phyloP scores from a whole-genome alignment of 768 basidiomycete species.

The Termitomyces sp. region DNA sequence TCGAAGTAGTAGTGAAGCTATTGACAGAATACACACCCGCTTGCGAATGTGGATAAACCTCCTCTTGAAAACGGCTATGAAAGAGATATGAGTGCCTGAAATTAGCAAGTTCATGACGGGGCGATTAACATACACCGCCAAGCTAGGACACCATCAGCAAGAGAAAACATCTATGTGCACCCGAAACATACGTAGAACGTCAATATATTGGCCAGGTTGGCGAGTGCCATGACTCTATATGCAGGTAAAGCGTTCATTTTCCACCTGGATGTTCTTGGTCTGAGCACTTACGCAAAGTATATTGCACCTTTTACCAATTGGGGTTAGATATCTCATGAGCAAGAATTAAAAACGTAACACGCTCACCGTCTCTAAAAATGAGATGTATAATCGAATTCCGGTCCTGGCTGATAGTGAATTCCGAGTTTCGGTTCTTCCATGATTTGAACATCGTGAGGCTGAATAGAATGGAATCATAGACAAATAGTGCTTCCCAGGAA shows the following conservation, averaged over 20 bases:
- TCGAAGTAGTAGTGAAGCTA: background rate
- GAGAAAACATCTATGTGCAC: background rate
- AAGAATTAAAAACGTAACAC: background rate
- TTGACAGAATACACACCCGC: slow-evolving; percentile 33
- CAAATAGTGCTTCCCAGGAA: slow-evolving; percentile 50
- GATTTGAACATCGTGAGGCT: slow-evolving; percentile 45
- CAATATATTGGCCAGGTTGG: background rate
- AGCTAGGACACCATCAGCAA: slow-evolving; percentile 14
- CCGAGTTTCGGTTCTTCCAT: slow-evolving; percentile 29
- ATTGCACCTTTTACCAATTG: slow-evolving; percentile 41
- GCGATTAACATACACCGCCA: slow-evolving; percentile 19
- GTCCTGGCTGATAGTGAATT: slow-evolving; percentile 20
- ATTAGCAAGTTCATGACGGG: background rate
- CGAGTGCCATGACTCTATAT: slow-evolving; percentile 42
- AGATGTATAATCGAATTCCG: slow-evolving; percentile 34
- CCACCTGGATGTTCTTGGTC: background rate
- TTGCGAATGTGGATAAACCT: slow-evolving; percentile 46
- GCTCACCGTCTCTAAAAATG: slow-evolving; percentile 47
- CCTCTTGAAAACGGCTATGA: slow-evolving; percentile 41
- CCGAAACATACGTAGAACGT: background rate
- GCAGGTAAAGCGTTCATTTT: background rate
- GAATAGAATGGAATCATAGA: slow-evolving; percentile 47
- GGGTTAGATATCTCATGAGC: background rate
- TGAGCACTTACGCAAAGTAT: slow-evolving; percentile 47
- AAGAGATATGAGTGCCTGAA: too few species aligned